Percentiles rank a stretch among this genome's conserved stretches.
Conservation (phyloP, 768 basidiomycete genomes). For the Termitomyces titanicus region DNA sequence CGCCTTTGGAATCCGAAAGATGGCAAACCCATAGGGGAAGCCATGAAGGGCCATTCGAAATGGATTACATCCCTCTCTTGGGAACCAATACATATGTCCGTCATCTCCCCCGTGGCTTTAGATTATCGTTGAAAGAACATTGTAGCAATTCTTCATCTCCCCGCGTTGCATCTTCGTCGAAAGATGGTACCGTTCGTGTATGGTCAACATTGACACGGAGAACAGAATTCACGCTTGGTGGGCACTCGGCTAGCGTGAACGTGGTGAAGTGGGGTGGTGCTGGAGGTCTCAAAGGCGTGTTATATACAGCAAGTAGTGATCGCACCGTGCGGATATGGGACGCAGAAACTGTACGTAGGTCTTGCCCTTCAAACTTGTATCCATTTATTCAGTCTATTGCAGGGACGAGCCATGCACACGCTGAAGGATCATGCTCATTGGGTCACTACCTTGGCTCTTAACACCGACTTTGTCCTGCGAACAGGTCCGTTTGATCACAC, state of each 20-base stretch:
- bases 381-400: slow-evolving; percentile 2
- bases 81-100: slow-evolving; percentile 91
- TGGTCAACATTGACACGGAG: slow-evolving; percentile 78
- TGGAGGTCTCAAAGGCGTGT: slow-evolving; percentile 59
- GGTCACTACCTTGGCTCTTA: slow-evolving; percentile 95
- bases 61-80: slow-evolving; percentile 95
- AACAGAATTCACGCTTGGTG: slow-evolving; percentile 82
- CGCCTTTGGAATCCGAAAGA: slow-evolving; percentile 92
- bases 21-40: slow-evolving; percentile 85
- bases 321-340: slow-evolving; percentile 95
- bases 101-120: slow-evolving; percentile 5
- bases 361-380: neutral
- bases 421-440: slow-evolving; percentile 97
- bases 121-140: neutral
- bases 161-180: slow-evolving; percentile 91
- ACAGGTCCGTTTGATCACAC: slow-evolving; percentile 95
- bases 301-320: slow-evolving; percentile 96
- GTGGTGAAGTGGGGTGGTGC: slow-evolving; percentile 96
- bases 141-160: slow-evolving; percentile 72
- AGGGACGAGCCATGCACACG: slow-evolving; percentile 83
- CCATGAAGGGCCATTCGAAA: slow-evolving; percentile 89
- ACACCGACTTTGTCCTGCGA: slow-evolving; percentile 86
- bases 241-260: slow-evolving; percentile 93
- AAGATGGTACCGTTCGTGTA: slow-evolving; percentile 93
- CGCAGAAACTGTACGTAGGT: slow-evolving; percentile 55